A percentile compares a stretch with the other conserved stretches of the same genome.
phyloP scores from a whole-genome alignment of 202 grass and related monocot species.

The Alloteropsis angusta region DNA sequence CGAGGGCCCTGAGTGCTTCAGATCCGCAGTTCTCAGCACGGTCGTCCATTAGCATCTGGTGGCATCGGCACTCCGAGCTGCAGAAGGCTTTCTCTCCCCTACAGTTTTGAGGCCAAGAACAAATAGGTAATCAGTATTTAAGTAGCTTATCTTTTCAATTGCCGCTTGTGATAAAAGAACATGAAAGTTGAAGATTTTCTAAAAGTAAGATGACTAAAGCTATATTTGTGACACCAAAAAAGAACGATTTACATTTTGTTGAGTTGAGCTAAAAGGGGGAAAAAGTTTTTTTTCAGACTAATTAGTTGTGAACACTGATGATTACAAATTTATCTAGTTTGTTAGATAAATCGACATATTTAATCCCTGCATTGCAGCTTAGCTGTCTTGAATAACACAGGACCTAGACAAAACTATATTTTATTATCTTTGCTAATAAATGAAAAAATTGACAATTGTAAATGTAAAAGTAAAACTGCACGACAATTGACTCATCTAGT shows the following conservation, averaged over 20 bases:
- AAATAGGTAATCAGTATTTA: neutral
- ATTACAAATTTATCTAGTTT: neutral
- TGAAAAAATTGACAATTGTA: neutral
- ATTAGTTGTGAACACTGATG: neutral
- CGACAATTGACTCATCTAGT: neutral
- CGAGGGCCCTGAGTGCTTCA: slow-evolving; percentile 3
- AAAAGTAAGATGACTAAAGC: neutral
- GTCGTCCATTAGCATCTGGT: slow-evolving; percentile 43
- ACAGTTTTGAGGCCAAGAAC: neutral
- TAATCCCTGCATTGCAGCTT: neutral
- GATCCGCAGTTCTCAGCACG: slow-evolving; percentile 30
- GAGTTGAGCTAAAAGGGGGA: neutral
- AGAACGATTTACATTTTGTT: neutral
- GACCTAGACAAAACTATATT: neutral
- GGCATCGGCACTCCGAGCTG: slow-evolving; percentile 42
- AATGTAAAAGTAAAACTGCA: neutral
- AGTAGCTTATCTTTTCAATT: neutral
- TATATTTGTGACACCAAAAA: neutral
- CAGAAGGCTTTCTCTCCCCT: slow-evolving; percentile 57
- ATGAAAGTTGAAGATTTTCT: neutral
- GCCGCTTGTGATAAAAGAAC: neutral
- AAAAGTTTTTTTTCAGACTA: neutral
- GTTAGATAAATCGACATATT: neutral
- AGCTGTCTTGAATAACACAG: neutral
- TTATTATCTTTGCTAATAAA: neutral